A percentile compares a stretch with the other conserved stretches of the same genome.
Conservation (phyloP, 2,329 filamentous ascomycete genomes). For the Teratosphaeriaceae sp. region DNA sequence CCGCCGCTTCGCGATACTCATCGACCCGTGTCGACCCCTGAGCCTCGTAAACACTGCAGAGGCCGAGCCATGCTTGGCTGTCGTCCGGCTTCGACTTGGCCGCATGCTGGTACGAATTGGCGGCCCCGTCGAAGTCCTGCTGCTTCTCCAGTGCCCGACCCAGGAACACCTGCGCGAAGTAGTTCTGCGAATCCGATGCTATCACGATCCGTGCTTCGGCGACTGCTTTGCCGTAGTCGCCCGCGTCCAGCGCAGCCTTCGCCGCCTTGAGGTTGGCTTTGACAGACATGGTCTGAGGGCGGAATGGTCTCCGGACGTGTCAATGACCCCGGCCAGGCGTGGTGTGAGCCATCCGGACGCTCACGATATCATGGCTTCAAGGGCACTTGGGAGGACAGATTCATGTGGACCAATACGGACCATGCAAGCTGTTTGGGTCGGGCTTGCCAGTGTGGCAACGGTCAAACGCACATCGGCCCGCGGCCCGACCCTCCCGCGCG, state of each 20-base stretch:
- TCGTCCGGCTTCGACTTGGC: conserved; percentile 66
- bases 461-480: too few species aligned
- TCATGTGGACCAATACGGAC: too few species aligned
- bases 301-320: conserved; percentile 16
- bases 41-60: conserved; percentile 78
- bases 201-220: conserved; percentile 63
- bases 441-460: too few species aligned
- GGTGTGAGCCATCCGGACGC: too few species aligned
- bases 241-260: conserved; percentile 75
- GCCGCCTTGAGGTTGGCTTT: conserved; percentile 25
- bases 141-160: conserved; percentile 79
- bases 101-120: conserved; percentile 68
- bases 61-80: conserved; percentile 82
- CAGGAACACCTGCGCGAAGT: conserved; percentile 82
- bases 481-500: too few species aligned
- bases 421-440: too few species aligned
- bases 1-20: conserved; percentile 65
- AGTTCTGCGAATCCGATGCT: conserved; percentile 66
- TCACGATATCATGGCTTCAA: too few species aligned
- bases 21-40: conserved; percentile 61
- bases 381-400: too few species aligned
- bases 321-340: too few species aligned
- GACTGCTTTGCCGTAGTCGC: conserved; percentile 71
- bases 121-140: conserved; percentile 63
- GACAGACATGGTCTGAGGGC: conserved; percentile 31